Evolutionary conservation across 2,329 filamentous ascomycete genomes (phyloP), one percentile per base, ranked within the genome.

Genomic region (Trichocomaceae sp.): DNA sequence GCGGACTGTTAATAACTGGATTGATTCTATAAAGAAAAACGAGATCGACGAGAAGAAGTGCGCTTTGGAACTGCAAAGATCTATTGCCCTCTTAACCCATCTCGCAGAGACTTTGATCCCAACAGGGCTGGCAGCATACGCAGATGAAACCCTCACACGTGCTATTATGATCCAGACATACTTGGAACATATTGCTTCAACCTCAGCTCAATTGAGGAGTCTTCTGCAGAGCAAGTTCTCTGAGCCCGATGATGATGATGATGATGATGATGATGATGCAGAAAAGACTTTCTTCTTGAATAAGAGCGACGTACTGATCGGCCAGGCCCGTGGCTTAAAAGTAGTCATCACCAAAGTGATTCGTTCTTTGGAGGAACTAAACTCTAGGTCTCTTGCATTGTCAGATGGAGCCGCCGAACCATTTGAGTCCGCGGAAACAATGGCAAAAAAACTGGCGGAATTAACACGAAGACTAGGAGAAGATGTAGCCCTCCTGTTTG

Each of bases 41-140:
- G 90, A 96, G 54, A 75, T 97, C 48, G 90, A 90, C 70, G 87
- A 92, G 72, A 83, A 86, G 68, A 86, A 89, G 63, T 90, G 90
- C 65, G 85, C 88, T 0, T 83, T 83, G 22, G 89, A 95, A 66
- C 77, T 97, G 37, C 85, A 92, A 64, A 83, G 87, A 52, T 92
- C 88, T 6, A 88, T 95, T 62, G 87, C 90, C 52, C 80, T 96
- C 52, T 85, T 96, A 79, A 82, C 83, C n/a, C 90, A 96, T 68
- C 80, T 96, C 13, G 86, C 84, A 9, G 88, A 92, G 65, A 84
- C 91, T 20, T 85, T 95, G 65, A 84, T 96, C 47, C 79, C 83
- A 1, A 77, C 79, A 51, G 84, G 82, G 45, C 75, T 90, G 8
- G 83, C 87, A 60, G 85, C 83, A 64, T 89, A 88, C 67, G 88